Evolutionary conservation across 2,329 filamentous ascomycete species (phyloP).

Genomic region (Botrytis paeoniae): DNA sequence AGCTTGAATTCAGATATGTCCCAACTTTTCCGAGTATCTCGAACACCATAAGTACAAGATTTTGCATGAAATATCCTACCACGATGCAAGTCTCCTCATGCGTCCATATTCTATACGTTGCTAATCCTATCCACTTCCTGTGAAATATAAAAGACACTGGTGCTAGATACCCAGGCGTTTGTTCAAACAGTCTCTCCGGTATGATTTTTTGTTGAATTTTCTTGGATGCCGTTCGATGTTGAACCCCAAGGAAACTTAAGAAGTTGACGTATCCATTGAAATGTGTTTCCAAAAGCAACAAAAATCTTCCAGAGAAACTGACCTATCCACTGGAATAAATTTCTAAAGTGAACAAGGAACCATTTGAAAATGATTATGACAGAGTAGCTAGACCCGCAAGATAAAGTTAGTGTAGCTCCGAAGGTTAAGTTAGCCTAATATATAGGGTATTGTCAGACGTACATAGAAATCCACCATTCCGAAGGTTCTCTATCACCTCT

Average conservation of each 20-base stretch:
- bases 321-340: neutral
- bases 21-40: neutral
- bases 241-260: neutral
- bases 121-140: no score
- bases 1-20: neutral
- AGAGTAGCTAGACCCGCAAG: no score
- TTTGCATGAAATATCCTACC: neutral
- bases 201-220: fast-evolving
- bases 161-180: neutral
- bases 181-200: neutral
- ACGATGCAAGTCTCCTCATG: no score
- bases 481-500: neutral
- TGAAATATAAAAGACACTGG: neutral
- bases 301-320: neutral
- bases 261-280: neutral
- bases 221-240: neutral
- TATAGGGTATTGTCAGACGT: neutral
- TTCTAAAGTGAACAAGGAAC: neutral
- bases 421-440: no score
- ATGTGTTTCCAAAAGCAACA: fast-evolving
- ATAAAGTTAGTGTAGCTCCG: no score
- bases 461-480: neutral
- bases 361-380: neutral
- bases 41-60: neutral
- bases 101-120: no score